Conservation (phyloP, 2,329 filamentous ascomycete genomes). For the Bipolaris zeicola region DNA sequence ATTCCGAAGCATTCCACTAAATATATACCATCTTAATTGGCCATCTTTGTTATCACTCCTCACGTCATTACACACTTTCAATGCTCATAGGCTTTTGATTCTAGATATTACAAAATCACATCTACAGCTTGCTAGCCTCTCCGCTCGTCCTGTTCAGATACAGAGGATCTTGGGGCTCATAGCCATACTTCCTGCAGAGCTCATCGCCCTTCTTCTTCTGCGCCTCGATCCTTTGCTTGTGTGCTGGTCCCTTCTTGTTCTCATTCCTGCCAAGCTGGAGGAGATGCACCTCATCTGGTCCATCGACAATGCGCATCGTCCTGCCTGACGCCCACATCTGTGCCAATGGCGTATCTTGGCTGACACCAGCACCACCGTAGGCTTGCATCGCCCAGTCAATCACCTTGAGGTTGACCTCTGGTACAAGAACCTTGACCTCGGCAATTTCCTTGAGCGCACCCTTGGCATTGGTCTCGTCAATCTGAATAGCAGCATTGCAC, state of each 20-base stretch:
- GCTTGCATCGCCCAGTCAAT: constrained; percentile 95
- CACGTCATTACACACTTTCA: not conserved
- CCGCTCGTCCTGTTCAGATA: constrained; percentile 50
- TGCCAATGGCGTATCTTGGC: constrained; percentile 89
- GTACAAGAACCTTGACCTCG: constrained; percentile 91
- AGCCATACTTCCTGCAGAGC: constrained; percentile 66
- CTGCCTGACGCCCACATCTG: constrained; percentile 77
- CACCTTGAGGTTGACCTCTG: constrained; percentile 78
- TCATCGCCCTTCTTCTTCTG: constrained; percentile 70
- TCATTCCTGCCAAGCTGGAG: constrained; percentile 80
- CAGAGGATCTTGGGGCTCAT: constrained; percentile 51
- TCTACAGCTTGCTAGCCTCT: constrained; percentile 51
- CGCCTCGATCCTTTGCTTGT: constrained; percentile 65
- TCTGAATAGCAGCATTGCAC: constrained; percentile 92
- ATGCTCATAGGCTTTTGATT: not conserved
- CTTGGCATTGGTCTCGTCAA: constrained; percentile 89
- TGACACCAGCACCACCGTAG: constrained; percentile 88
- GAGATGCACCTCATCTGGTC: constrained; percentile 89
- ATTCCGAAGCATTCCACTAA: not conserved
- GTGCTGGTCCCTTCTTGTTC: constrained; percentile 70
- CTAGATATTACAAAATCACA: not conserved
- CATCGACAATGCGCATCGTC: constrained; percentile 86
- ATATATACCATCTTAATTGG: not conserved
- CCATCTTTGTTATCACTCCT: not conserved
- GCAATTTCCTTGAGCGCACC: constrained; percentile 90